A percentile compares a stretch with the other conserved stretches of the same genome.
Conservation (phyloP, 768 basidiomycete species). For the Lactarius trivialis region DNA sequence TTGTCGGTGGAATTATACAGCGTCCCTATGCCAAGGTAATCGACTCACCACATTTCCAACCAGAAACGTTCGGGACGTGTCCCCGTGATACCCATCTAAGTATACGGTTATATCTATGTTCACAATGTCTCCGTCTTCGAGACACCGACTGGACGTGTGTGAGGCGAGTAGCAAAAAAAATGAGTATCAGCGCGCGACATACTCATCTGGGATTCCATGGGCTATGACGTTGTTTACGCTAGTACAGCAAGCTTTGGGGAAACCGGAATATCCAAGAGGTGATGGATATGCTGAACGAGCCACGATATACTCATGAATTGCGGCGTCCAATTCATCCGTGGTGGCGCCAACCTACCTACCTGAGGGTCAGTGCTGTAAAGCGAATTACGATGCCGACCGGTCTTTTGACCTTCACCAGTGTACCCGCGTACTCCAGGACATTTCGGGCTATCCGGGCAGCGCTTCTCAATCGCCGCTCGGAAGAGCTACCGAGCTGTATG, state of each 20-base stretch:
- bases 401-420: conserved; percentile 20
- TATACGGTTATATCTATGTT: conserved; percentile 87
- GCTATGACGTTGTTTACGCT: conserved; percentile 84
- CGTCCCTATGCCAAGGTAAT: not conserved
- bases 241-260: conserved; percentile 75
- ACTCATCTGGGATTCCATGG: conserved; percentile 93
- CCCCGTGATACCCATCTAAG: conserved; percentile 81
- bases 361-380: conserved; percentile 4
- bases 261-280: conserved; percentile 69
- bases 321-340: conserved; percentile 66
- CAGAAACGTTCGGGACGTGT: conserved; percentile 78
- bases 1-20: conserved; percentile 26
- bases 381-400: not conserved
- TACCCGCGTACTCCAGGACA: conserved; percentile 20
- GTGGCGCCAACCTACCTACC: conserved; percentile 54
- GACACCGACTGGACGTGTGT: conserved; percentile 51
- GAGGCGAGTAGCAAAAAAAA: not conserved
- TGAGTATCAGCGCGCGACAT: conserved; percentile 25
- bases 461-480: conserved; percentile 14
- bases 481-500: conserved; percentile 12
- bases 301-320: conserved; percentile 67
- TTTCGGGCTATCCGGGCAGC: conserved; percentile 17
- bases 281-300: conserved; percentile 76
- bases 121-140: conserved; percentile 79
- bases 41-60: conserved; percentile 67